Conservation (phyloP, 768 basidiomycete species). For the Mycena latifolia region DNA sequence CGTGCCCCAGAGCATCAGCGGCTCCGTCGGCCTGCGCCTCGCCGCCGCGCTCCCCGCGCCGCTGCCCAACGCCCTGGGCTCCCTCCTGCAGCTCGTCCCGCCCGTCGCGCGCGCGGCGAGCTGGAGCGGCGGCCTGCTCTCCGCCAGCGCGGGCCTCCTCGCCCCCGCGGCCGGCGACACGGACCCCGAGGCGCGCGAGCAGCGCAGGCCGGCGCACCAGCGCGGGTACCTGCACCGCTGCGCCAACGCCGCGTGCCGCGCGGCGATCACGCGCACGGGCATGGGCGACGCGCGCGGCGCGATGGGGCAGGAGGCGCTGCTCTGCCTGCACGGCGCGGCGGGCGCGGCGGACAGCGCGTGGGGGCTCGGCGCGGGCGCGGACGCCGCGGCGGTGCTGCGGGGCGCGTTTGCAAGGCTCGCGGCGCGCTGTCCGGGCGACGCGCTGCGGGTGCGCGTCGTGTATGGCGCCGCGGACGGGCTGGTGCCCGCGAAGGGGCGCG, state of each 20-base stretch:
- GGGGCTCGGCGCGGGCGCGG: slow-evolving; percentile 30
- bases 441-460: slow-evolving; percentile 23
- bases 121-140: slow-evolving; percentile 22
- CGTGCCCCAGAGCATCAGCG: slow-evolving; percentile 30
- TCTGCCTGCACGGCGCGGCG: slow-evolving; percentile 15
- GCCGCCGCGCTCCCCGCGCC: slow-evolving; percentile 23
- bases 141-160: not conserved
- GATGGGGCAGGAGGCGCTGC: slow-evolving; percentile 36
- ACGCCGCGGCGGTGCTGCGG: slow-evolving; percentile 8
- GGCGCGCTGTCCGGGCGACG: not conserved
- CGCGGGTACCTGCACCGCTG: slow-evolving; percentile 26
- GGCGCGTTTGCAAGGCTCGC: slow-evolving; percentile 26
- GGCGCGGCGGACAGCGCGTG: slow-evolving; percentile 15
- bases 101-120: slow-evolving; percentile 10
- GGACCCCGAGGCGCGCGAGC: not conserved
- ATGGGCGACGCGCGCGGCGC: slow-evolving; percentile 21
- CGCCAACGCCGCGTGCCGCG: not conserved
- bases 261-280: slow-evolving; percentile 14
- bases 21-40: slow-evolving; percentile 20
- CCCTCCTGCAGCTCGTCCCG: slow-evolving; percentile 24
- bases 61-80: slow-evolving; percentile 29
- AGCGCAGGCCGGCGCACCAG: slow-evolving; percentile 18
- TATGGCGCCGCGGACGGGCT: slow-evolving; percentile 32
- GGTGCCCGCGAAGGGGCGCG: slow-evolving; percentile 27
- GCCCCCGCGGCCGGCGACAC: too few relatives aligned